phyloP scores from a whole-genome alignment of 306 rosid genomes.

The Cotoneaster glaucophyllus region DNA sequence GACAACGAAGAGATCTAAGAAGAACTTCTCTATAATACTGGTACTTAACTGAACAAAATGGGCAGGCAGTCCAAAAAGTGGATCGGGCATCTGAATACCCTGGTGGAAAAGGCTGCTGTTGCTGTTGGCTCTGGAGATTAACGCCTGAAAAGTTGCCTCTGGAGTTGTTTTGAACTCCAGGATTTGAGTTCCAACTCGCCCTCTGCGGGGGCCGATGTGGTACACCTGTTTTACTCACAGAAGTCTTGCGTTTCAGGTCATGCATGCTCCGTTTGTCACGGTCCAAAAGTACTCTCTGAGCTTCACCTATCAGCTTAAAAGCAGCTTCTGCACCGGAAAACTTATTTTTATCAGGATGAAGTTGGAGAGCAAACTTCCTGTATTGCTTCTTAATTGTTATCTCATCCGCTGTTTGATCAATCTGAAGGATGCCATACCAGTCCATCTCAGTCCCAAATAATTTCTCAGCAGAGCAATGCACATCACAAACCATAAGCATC shows the following conservation, averaged over 20 bases:
- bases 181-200: slow-evolving; percentile 30
- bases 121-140: slow-evolving; percentile 40
- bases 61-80: slow-evolving; percentile 79
- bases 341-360: slow-evolving; percentile 97
- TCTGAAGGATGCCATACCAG: slow-evolving; percentile 83
- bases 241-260: slow-evolving; percentile 46
- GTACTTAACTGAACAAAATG: slow-evolving; percentile 55
- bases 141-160: slow-evolving; percentile 33
- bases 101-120: slow-evolving; percentile 39
- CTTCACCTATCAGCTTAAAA: slow-evolving; percentile 87
- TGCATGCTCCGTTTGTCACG: slow-evolving; percentile 46
- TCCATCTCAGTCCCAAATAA: slow-evolving; percentile 46
- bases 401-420: slow-evolving; percentile 66
- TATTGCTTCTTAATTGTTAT: slow-evolving; percentile 72
- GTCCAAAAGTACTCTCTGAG: slow-evolving; percentile 80
- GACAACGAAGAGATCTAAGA: slow-evolving; percentile 63
- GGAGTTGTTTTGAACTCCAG: slow-evolving; percentile 35
- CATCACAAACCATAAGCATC: slow-evolving; percentile 80
- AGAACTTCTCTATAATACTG: slow-evolving; percentile 49
- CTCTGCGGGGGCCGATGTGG: slow-evolving; percentile 35
- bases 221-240: slow-evolving; percentile 25
- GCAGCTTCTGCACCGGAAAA: slow-evolving; percentile 94
- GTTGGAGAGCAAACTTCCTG: slow-evolving; percentile 83
- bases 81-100: slow-evolving; percentile 29
- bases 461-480: slow-evolving; percentile 70